These are phyloP conservation scores for Papiliotrema laurentii DNA, from an alignment of 1,284 basidiomycete species.

Conservation along the genomic window DNA sequence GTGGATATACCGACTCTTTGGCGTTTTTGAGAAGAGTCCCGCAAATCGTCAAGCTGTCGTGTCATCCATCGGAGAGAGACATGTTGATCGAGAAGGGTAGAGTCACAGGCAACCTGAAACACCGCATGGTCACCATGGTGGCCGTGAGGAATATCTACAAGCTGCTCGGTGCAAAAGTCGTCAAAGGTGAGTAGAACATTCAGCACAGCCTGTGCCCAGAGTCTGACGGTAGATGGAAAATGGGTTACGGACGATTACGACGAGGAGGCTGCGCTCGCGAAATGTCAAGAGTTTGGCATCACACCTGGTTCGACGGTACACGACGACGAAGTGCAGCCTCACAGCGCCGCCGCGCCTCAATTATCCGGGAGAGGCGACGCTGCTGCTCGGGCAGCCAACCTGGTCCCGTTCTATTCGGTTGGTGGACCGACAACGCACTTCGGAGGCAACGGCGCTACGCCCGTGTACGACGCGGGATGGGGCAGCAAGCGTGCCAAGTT, in stretches of 20 bases:
- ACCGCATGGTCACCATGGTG: slow-evolving; percentile 87
- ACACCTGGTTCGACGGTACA: slow-evolving; percentile 70
- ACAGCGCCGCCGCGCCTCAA: neutral
- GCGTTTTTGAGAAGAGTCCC: slow-evolving; percentile 93
- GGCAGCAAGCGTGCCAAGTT: slow-evolving; percentile 55
- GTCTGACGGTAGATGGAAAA: slow-evolving; percentile 62
- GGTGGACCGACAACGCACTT: slow-evolving; percentile 85
- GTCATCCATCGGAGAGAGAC: slow-evolving; percentile 83
- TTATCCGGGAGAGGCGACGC: neutral
- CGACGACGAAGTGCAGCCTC: slow-evolving; percentile 57
- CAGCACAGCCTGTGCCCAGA: too few species aligned
- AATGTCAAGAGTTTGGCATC: slow-evolving; percentile 65
- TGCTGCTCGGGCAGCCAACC: slow-evolving; percentile 5
- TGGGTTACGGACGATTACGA: slow-evolving; percentile 95
- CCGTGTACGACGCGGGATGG: slow-evolving; percentile 73
- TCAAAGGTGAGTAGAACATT: slow-evolving; percentile 61
- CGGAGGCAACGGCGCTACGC: slow-evolving; percentile 71
- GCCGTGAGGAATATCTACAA: slow-evolving; percentile 91
- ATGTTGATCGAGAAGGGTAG: slow-evolving; percentile 81
- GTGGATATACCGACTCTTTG: slow-evolving; percentile 91
- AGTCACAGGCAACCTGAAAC: slow-evolving; percentile 79
- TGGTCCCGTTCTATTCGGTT: slow-evolving; percentile 63
- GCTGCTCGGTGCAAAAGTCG: slow-evolving; percentile 84
- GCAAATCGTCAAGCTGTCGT: slow-evolving; percentile 82
- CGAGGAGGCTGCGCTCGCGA: slow-evolving; percentile 70